Evolutionary conservation across 2,329 filamentous ascomycete species (phyloP).

Genomic region (Trichoderma sp.): DNA sequence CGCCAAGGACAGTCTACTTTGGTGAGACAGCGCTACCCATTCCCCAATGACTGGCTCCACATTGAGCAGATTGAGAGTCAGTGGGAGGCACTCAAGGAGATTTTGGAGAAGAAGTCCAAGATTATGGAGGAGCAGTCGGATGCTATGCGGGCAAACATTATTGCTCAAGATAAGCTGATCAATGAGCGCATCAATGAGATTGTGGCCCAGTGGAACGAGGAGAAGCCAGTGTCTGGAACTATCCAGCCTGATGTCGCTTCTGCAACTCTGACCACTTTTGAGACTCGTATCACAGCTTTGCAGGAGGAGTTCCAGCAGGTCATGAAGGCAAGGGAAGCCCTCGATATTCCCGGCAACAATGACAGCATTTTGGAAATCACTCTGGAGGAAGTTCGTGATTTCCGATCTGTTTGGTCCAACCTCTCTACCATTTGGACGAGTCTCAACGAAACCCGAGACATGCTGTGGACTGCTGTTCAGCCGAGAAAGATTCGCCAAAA

Average conservation of each 20-base stretch:
- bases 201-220: slow-evolving; percentile 85
- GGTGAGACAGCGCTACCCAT: slow-evolving; percentile 88
- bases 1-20: slow-evolving; percentile 93
- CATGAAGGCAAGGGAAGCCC: slow-evolving; percentile 91
- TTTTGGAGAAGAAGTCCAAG: slow-evolving; percentile 88
- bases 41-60: slow-evolving; percentile 89
- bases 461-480: slow-evolving; percentile 92
- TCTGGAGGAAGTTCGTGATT: slow-evolving; percentile 95
- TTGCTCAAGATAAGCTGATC: slow-evolving; percentile 89
- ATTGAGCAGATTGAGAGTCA: slow-evolving; percentile 96
- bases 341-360: slow-evolving; percentile 79
- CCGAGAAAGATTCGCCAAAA: slow-evolving; percentile 88
- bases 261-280: slow-evolving; percentile 77
- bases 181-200: slow-evolving; percentile 85
- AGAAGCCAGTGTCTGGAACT: slow-evolving; percentile 94
- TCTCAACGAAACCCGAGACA: slow-evolving; percentile 89
- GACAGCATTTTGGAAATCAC: slow-evolving; percentile 83
- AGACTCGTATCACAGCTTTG: slow-evolving; percentile 79
- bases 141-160: slow-evolving; percentile 90
- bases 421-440: slow-evolving; percentile 96
- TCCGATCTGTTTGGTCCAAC: slow-evolving; percentile 97
- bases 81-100: slow-evolving; percentile 91
- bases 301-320: slow-evolving; percentile 92
- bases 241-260: slow-evolving; percentile 90
- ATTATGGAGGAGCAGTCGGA: slow-evolving; percentile 97